These are phyloP conservation scores for Medicago truncatula DNA, from an alignment of 306 rosid genomes.

Conservation along the genomic window MtrunA17r5.0-ANR NC_053044.1:48297001-48297500, in stretches of 20 bases:
- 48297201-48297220: slow-evolving; percentile 42
- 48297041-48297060: slow-evolving; percentile 60
- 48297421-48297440: slow-evolving; percentile 74
- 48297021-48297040: slow-evolving; percentile 72
- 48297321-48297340: slow-evolving; percentile 45
- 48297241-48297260: slow-evolving; percentile 62
- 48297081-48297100: slow-evolving; percentile 23
- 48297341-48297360: slow-evolving; percentile 45
- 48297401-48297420: slow-evolving; percentile 55
- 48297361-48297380: slow-evolving; percentile 54
- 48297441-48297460: slow-evolving; percentile 67
- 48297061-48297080: slow-evolving; percentile 43
- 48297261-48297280: slow-evolving; percentile 52
- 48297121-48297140: slow-evolving; percentile 41
- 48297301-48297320: slow-evolving; percentile 56
- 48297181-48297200: slow-evolving; percentile 66
- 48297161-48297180: slow-evolving; percentile 88
- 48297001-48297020: slow-evolving; percentile 75
- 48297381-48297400: slow-evolving; percentile 45
- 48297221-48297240: slow-evolving; percentile 39
- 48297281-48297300: slow-evolving; percentile 51
- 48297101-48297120: slow-evolving; percentile 39
- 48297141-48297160: slow-evolving; percentile 47
- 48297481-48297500: slow-evolving; percentile 52
- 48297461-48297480: slow-evolving; percentile 81